Evolutionary conservation across 768 basidiomycete species (phyloP), one percentile per base, ranked within the genome.

Genomic region (Gautieria morchelliformis): DNA sequence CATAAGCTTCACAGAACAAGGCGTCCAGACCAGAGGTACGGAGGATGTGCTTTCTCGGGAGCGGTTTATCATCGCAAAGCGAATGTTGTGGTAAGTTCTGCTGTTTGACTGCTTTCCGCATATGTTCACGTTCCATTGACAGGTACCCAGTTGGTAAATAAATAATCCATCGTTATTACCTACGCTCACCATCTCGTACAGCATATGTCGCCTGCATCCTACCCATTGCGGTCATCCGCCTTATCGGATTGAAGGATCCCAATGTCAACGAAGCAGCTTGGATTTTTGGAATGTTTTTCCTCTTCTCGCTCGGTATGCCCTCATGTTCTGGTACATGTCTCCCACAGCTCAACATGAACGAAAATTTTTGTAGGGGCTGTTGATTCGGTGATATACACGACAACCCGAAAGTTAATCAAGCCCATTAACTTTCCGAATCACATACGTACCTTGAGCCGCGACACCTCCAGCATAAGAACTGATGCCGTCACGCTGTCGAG

Each of bases 231-330:
- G 48, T 57, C 45, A 35, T 57, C 33, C 56, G 56, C 33, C 56
- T 57, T 12, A 44, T 57, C 19, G 56, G 56, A 27, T 48, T 57
- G 27, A 33, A 49, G 7, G 35, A 57, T 22, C 30, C 22, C 10
- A 57, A 48, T 33, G 33, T 57, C 19, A 32, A 20, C 20, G 30
- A 57, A 17, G 5, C 46, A 7, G 46, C 50, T 11, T 57, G 56
- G 56, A 57, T 57, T 24, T 49, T 57, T 30, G 47, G 56, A 10
- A 57, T 57, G 56, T 57, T 57, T 30, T 57, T 57, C 33, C 48
- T 57, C 15, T 57, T 57, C 37, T 50, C 47, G 12, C 56, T 57
- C 20, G 56, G 56, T 57, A 33, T 19, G 44, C n/a, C 19, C 2
- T 35, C 32, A 7, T 45, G 27, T 15, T 33, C 27, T 12, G 2